Conservation (phyloP, 805 yeast species). For the Sugiyamaella smithiae region DNA sequence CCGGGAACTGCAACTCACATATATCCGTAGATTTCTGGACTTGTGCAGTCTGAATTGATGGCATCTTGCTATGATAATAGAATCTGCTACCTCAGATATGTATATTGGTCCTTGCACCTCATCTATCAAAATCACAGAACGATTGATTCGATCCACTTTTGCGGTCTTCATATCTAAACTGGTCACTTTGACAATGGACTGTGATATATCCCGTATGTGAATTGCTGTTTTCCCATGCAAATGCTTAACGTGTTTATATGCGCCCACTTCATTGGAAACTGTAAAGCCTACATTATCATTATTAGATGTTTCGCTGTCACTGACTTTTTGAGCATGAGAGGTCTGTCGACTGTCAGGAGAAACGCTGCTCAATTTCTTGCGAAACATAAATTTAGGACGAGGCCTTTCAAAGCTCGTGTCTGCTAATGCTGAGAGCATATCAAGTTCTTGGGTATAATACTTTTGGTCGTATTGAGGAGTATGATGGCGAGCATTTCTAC, state of each 20-base stretch:
- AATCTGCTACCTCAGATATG: constrained; percentile 18
- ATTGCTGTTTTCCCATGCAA: background rate
- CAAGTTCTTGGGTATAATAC: constrained; percentile 17
- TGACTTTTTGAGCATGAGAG: too few relatives aligned
- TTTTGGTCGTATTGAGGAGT: constrained; percentile 23
- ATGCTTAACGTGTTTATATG: too few relatives aligned
- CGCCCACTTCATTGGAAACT: too few relatives aligned
- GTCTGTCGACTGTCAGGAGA: too few relatives aligned
- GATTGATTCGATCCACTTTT: constrained; percentile 17
- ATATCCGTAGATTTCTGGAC: constrained; percentile 21
- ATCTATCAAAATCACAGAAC: constrained; percentile 21
- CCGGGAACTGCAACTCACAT: constrained; percentile 26
- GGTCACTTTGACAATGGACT: constrained; percentile 5
- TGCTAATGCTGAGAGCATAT: constrained; percentile 9
- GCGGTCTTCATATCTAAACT: constrained; percentile 3
- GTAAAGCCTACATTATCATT: too few relatives aligned
- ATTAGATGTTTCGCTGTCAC: too few relatives aligned
- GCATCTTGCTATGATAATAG: constrained; percentile 22
- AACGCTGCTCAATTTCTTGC: background rate
- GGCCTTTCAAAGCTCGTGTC: too few relatives aligned
- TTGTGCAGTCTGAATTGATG: constrained; percentile 32
- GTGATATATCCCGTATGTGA: background rate
- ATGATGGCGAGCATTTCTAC: constrained; percentile 14
- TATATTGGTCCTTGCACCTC: constrained; percentile 26
- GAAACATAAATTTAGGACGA: background rate